These are phyloP conservation scores for Neofusicoccum umdonicola DNA, from an alignment of 2,329 filamentous ascomycete species.

Conservation along the genomic window DNA sequence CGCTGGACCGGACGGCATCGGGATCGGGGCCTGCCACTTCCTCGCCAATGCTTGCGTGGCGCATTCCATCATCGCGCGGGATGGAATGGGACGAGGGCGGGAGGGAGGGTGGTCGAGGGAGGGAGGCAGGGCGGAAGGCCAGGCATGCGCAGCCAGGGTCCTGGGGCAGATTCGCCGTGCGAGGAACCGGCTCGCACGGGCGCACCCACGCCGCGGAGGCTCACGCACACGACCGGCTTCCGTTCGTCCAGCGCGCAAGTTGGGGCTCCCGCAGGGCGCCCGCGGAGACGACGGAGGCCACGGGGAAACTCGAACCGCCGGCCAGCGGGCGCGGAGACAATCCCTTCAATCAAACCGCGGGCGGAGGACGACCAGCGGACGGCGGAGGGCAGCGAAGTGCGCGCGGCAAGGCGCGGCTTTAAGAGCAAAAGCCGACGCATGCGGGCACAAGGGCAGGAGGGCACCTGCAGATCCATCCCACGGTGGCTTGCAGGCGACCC, in stretches of 20 bases:
- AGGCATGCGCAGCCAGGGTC: slow-evolving; percentile 11
- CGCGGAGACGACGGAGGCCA: neutral
- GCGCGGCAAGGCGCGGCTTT: slow-evolving; percentile 11
- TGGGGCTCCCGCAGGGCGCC: neutral
- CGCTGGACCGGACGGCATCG: neutral
- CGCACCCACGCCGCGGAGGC: neutral
- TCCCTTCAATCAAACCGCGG: neutral
- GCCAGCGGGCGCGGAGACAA: slow-evolving; percentile 2
- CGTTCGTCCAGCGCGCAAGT: neutral
- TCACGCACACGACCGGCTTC: neutral
- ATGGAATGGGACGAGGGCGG: neutral
- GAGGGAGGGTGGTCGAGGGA: neutral
- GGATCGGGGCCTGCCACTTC: neutral
- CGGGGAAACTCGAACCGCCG: neutral
- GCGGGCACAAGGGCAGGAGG: neutral
- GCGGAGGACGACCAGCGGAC: neutral
- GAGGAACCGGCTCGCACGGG: neutral
- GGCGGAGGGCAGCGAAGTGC: neutral
- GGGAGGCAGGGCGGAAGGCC: neutral
- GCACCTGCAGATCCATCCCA: slow-evolving; percentile 12
- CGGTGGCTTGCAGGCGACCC: slow-evolving; percentile 10
- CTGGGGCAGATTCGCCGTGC: neutral
- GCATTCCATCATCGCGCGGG: slow-evolving; percentile 13
- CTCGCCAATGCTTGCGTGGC: slow-evolving; percentile 10
- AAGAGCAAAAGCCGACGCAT: neutral